Evolutionary conservation across 2,329 filamentous ascomycete species (phyloP).

Genomic region (Trichoderma atroviride): DNA sequence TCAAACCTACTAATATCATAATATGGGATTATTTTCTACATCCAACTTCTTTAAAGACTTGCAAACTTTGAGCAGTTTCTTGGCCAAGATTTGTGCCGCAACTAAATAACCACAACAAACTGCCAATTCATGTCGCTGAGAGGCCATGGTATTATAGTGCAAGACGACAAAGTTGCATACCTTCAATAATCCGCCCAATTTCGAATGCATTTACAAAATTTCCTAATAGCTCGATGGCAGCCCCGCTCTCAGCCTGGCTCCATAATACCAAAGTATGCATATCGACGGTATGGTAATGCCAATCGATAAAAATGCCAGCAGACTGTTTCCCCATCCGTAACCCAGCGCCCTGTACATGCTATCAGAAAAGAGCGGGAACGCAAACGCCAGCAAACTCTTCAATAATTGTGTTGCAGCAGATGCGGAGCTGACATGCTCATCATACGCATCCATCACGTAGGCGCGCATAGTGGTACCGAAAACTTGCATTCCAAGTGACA

Average conservation of each 20-base stretch:
- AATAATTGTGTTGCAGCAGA: conserved; percentile 58
- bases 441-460: conserved; percentile 57
- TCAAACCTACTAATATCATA: background rate
- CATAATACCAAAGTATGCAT: background rate
- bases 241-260: background rate
- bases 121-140: background rate
- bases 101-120: background rate
- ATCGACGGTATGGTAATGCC: background rate
- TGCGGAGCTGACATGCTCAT: conserved; percentile 38
- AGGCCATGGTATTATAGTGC: background rate
- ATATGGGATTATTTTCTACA: background rate
- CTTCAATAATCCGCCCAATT: background rate
- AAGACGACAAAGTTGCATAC: background rate
- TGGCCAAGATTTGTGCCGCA: background rate
- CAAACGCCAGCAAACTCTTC: conserved; percentile 55
- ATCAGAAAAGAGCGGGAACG: conserved; percentile 58
- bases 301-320: conserved; percentile 45
- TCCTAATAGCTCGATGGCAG: background rate
- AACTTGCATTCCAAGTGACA: conserved; percentile 56
- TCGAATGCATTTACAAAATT: background rate
- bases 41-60: background rate
- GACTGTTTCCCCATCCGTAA: conserved; percentile 53
- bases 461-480: conserved; percentile 57
- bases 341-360: conserved; percentile 41
- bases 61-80: background rate